A percentile compares a stretch with the other conserved stretches of the same genome.
phyloP scores from a whole-genome alignment of 2,329 filamentous ascomycete species.

The Exophiala bonariae region DNA sequence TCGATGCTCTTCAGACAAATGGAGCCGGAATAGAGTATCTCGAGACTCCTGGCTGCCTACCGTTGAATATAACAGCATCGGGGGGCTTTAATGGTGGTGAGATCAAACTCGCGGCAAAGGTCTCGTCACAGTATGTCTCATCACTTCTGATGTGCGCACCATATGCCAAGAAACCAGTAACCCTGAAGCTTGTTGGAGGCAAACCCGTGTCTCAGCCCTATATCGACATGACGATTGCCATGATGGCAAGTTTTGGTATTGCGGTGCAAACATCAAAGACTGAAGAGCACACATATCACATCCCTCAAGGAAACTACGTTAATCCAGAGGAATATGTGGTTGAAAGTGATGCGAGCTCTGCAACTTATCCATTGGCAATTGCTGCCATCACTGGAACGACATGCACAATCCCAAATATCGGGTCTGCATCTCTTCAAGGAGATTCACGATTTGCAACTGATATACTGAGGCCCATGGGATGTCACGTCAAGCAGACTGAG shows the following conservation, averaged over 20 bases:
- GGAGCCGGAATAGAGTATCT: constrained; percentile 86
- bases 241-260: constrained; percentile 94
- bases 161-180: constrained; percentile 92
- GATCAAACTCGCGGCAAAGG: constrained; percentile 89
- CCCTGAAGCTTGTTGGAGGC: constrained; percentile 84
- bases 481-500: constrained; percentile 78
- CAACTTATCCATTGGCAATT: constrained; percentile 90
- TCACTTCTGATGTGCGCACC: constrained; percentile 96
- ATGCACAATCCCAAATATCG: constrained; percentile 95
- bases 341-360: constrained; percentile 96
- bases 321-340: constrained; percentile 86
- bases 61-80: constrained; percentile 77
- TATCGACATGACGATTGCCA: constrained; percentile 97
- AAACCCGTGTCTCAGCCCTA: constrained; percentile 97
- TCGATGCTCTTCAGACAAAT: constrained; percentile 84
- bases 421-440: constrained; percentile 85
- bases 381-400: constrained; percentile 94
- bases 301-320: constrained; percentile 78
- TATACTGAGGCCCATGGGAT: constrained; percentile 90
- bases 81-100: constrained; percentile 81
- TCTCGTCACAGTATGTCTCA: constrained; percentile 98
- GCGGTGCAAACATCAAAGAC: constrained; percentile 72
- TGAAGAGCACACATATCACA: constrained; percentile 89
- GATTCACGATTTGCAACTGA: constrained; percentile 93
- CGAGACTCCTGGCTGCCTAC: constrained; percentile 79